Evolutionary conservation across 352 stramenopile genomes (phyloP).

Genomic region (Phytophthora ohioensis): DNA sequence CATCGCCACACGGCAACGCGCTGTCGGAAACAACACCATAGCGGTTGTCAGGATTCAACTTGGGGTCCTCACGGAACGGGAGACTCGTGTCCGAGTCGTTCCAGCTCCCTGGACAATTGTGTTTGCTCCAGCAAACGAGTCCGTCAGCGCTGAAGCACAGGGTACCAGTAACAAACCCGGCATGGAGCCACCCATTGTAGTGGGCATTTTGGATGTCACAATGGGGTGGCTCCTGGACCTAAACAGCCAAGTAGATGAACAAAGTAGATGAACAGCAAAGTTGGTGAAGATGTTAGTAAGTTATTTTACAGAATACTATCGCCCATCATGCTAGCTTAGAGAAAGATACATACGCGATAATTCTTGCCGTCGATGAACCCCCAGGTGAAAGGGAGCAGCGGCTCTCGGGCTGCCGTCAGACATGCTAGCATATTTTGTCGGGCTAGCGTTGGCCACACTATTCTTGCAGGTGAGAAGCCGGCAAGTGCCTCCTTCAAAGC

Average conservation of each 20-base stretch:
- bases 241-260: neutral
- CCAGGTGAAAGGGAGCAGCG: constrained; percentile 16
- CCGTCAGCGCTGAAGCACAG: constrained; percentile 23
- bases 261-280: neutral
- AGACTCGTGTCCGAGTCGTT: constrained; percentile 23
- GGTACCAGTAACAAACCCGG: constrained; percentile 6
- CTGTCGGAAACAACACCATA: constrained; percentile 14
- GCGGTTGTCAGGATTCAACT: neutral
- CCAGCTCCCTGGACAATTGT: constrained; percentile 28
- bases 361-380: constrained; percentile 4
- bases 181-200: constrained; percentile 31
- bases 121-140: constrained; percentile 14
- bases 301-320: no score
- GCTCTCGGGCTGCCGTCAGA: neutral
- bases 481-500: neutral
- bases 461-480: neutral
- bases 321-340: no score
- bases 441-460: neutral
- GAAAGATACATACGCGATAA: neutral
- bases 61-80: neutral
- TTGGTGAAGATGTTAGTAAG: no score
- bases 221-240: neutral
- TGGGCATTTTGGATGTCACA: constrained; percentile 17
- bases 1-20: constrained; percentile 2
- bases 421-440: constrained; percentile 3